These are phyloP conservation scores for Dactylis glomerata DNA, from an alignment of 176 grass and related monocot species.

Conservation along the genomic window DNA sequence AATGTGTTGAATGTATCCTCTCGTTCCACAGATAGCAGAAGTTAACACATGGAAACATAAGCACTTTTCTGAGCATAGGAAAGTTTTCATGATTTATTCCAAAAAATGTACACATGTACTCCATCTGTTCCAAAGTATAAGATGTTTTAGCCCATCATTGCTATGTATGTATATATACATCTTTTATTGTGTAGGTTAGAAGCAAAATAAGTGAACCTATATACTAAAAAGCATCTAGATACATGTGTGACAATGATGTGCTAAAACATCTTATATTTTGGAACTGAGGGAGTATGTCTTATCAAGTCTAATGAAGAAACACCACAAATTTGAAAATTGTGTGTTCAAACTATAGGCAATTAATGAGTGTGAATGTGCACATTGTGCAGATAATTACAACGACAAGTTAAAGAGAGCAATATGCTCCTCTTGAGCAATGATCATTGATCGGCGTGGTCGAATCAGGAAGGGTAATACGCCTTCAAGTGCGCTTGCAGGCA, in stretches of 20 bases:
- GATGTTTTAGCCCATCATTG: too few relatives aligned
- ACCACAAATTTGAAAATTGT: background rate
- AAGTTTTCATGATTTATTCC: background rate
- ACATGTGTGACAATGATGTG: too few relatives aligned
- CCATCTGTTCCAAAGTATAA: too few relatives aligned
- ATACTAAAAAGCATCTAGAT: too few relatives aligned
- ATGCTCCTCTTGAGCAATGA: background rate
- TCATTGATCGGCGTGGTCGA: background rate
- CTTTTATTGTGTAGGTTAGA: too few relatives aligned
- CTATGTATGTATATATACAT: too few relatives aligned
- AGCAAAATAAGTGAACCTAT: too few relatives aligned
- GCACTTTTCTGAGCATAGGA: background rate
- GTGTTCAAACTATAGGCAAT: background rate
- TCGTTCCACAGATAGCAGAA: background rate
- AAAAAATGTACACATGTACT: background rate
- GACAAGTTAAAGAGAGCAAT: background rate
- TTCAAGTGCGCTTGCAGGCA: conserved; percentile 51
- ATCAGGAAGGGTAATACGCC: conserved; percentile 44
- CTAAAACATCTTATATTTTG: too few relatives aligned
- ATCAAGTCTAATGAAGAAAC: background rate
- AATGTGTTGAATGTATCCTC: too few relatives aligned
- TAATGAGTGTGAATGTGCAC: background rate
- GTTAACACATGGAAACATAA: background rate
- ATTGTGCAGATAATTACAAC: background rate
- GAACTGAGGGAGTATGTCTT: too few relatives aligned